Base-by-base conservation (phyloP, 495 filamentous ascomycete genomes). In the Penicillium psychrofluorescens region DNA sequence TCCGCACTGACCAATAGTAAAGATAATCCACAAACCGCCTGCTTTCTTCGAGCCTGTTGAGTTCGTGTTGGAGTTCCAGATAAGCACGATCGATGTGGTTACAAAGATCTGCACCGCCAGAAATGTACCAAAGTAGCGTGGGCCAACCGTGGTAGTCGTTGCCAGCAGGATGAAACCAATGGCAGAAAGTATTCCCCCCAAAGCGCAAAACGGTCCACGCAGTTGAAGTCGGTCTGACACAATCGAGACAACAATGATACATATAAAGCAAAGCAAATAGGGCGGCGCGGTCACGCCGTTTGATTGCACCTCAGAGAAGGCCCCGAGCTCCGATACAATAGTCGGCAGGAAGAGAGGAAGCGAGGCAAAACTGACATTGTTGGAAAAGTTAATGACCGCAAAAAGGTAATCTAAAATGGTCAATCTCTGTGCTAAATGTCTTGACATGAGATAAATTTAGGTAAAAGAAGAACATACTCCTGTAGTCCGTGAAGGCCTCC, bases 261-360 rank as follows among this genome's bases (percentile, higher is more conserved):
- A 38, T 35, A 58, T 13, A 12, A 41, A 67, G 32, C 47, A 59
- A 29, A 67, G 42, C 12, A 63, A 39, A 39, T 64, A 64, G 0
- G 63, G 63, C 8, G 59, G 63, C 2, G 59, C 58, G 11, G 46
- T 54, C 30, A 66, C 51, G 16, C 63, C 61, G 14, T 66, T 58
- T 6, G 58, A 56, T 29, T 62, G 53, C 13, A 61, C 52, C 10
- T 41, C 40, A 6, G 43, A 46, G 52, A 66, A 62, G 5, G 39
- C 31, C 11, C 61, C 61, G 38, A 65, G 55, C 37, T 63, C 48
- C 2, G 54, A 51, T 34, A 64, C 56, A 29, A 64, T 63, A 12
- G 59, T 58, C 11, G 61, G 61, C 1, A 63, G 40, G 41, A 67
- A 63, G 11, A 67, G 49, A 1, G 61, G 54, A 2, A 63, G 53